Percentiles rank a stretch among this genome's conserved stretches.
These are phyloP conservation scores for Steccherinum ochraceum DNA, from an alignment of 768 basidiomycete species.

Conservation along the genomic window DNA sequence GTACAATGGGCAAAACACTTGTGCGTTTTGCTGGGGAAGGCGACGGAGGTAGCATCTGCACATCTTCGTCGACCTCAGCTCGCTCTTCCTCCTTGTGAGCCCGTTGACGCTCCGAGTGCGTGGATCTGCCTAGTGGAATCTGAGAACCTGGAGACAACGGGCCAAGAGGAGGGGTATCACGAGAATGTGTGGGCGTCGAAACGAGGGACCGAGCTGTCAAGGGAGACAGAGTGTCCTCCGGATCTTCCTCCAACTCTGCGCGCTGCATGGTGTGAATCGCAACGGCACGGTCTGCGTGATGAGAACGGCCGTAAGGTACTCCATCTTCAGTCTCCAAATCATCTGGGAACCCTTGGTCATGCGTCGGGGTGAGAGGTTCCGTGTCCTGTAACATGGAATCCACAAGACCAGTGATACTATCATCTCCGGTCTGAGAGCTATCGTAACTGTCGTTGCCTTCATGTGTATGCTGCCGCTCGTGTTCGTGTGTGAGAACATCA, in stretches of 20 bases:
- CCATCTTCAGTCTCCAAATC: constrained; percentile 61
- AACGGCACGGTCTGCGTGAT: constrained; percentile 50
- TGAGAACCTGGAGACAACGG: constrained; percentile 18
- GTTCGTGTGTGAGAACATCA: constrained; percentile 5
- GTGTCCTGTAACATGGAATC: constrained; percentile 55
- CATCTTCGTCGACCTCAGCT: constrained; percentile 31
- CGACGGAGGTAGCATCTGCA: constrained; percentile 41
- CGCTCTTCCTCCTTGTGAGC: constrained; percentile 7
- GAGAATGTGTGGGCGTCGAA: constrained; percentile 14
- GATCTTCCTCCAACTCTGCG: constrained; percentile 13
- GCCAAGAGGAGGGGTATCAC: constrained; percentile 4
- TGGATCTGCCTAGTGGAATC: constrained; percentile 31
- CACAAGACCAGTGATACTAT: constrained; percentile 66
- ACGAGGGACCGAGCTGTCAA: background rate
- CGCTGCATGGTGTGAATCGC: constrained; percentile 31
- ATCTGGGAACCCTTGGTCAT: constrained; percentile 33
- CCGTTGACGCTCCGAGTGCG: constrained; percentile 30
- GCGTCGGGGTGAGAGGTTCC: constrained; percentile 35
- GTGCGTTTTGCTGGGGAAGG: constrained; percentile 36
- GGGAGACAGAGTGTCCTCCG: background rate
- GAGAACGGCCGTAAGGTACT: constrained; percentile 56
- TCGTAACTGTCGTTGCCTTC: constrained; percentile 20
- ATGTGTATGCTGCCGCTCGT: background rate
- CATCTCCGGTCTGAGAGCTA: constrained; percentile 30
- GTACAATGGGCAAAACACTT: constrained; percentile 7